Base-by-base conservation (phyloP, 331 rosid genomes). In the Dryas integrifolia region DNA sequence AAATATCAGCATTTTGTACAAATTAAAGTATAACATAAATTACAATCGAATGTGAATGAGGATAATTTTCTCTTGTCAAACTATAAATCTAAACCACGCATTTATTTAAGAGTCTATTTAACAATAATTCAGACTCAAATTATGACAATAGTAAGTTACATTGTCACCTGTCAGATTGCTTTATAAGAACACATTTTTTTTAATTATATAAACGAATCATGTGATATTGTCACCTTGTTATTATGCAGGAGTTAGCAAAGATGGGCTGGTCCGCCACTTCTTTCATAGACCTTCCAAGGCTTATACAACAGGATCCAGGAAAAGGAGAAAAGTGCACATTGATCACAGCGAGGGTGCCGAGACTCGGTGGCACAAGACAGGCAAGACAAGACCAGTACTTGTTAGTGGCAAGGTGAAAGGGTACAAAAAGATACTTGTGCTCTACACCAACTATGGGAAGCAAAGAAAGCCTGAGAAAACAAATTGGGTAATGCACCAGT, bases 361-460 rank as follows among this genome's bases (percentile, higher is more conserved):
- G 68, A 91, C 96, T 4, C 86, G 97, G 65, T 92, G 98, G 97
- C 97, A 95, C 85, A 95, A 95, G 77, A 95, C 98, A 3, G 97
- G 98, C 1, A 95, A 95, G 83, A 92, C 97, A 9, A 85, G 96
- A 67, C 81, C 97, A 8, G 78, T 89, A 3, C 40, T 75, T 3
- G 62, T 41, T 3, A 75, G 75, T 9, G 88, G 90, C 0, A 65
- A 24, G 8, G 78, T 85, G 4, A 91, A 91, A 48, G 97, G 98
- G 6, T 95, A 87, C 84, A 92, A 92, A 46, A 92, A 92, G 84
- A 92, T 92, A 53, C 67, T 92, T 12, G 98, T 92, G 30, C 86
- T 92, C 57, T 92, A 92, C 81, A 90, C 98, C 69, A 93, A 91
- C 87, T 89, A 86, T 70, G 94, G 97, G 0, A 79, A 89, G 75